Evolutionary conservation across 2,329 filamentous ascomycete genomes (phyloP), one percentile per base, ranked within the genome.

Genomic region (Leptoxyphium fumago): DNA sequence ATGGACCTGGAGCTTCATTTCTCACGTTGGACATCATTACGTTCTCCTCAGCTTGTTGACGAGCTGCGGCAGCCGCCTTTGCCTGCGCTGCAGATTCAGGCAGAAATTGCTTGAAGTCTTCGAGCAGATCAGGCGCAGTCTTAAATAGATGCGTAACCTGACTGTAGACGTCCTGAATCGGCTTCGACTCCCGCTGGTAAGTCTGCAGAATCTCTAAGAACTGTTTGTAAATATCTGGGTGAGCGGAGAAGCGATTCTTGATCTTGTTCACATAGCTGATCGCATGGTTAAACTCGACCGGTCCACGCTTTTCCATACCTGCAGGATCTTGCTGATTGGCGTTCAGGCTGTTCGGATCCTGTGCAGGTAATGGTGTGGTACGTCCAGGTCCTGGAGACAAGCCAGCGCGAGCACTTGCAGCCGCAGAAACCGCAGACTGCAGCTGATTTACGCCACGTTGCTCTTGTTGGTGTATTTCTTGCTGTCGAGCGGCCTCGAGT

Each of bases 241-340:
- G 88, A 57, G 88, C 82, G 55, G 94, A 82, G 65, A 96, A 98
- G 39, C 91, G 89, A 61, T 96, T 98, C 86, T 98, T 98, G 57
- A 98, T 98, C 68, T 98, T 98, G 61, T 98, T 98, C 44, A 98
- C 91, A 58, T 98, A 98, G 62, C 88, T 96, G 50, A 98, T 98
- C 0, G 91, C 91, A 65, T 98, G 91, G 61, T 98, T 98, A 64
- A 98, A 98, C 60, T 98, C 91, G 14, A 98, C 91, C 1, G 91
- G 91, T 0, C 88, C 89, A 45, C 88, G 78, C 59, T 91, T 93
- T 63, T 93, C 88, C 60, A 84, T 55, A 43, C 70, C 71, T 43
- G 61, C 62, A 21, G 64, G 38, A 9, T 40, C 69, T 66, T 64
- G 74, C 66, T 65, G 80, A 64, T 64, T 76, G 67, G 53, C 53